phyloP scores from a whole-genome alignment of 176 grass and related monocot genomes.

The Thalia dealbata region DNA sequence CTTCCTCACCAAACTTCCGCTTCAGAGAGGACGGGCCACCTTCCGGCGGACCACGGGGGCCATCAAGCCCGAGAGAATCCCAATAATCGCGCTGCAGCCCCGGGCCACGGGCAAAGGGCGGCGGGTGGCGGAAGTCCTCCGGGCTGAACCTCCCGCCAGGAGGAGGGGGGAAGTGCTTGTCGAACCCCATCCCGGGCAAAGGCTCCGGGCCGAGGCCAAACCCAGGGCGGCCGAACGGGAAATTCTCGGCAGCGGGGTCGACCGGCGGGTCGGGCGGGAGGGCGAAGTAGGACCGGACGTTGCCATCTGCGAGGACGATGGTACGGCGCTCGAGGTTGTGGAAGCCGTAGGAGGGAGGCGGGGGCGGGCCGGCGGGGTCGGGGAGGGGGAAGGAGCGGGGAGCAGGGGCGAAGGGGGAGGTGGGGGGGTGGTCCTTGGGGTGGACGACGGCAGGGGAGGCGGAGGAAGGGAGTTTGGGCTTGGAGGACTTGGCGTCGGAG shows the following conservation, averaged over 20 bases:
- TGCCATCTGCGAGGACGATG: slow-evolving; percentile 65
- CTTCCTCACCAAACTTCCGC: slow-evolving; percentile 36
- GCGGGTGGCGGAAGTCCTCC: slow-evolving; percentile 15
- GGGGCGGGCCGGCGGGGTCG: slow-evolving; percentile 29
- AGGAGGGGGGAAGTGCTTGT: slow-evolving; percentile 7
- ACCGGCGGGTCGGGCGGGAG: slow-evolving; percentile 60
- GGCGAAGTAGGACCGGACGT: slow-evolving; percentile 72
- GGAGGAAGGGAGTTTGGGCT: slow-evolving; percentile 11
- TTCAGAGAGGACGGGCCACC: slow-evolving; percentile 20
- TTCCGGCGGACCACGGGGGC: slow-evolving; percentile 11
- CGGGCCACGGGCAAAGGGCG: slow-evolving; percentile 11
- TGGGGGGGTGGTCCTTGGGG: slow-evolving; percentile 15
- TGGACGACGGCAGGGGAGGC: slow-evolving; percentile 17
- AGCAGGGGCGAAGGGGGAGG: slow-evolving; percentile 6
- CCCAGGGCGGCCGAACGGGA: slow-evolving; percentile 14
- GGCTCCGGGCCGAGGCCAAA: slow-evolving; percentile 22
- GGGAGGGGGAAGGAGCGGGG: neutral
- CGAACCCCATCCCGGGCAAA: slow-evolving; percentile 8
- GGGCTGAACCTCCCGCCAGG: slow-evolving; percentile 17
- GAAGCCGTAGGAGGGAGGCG: slow-evolving; percentile 20
- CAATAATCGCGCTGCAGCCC: slow-evolving; percentile 14
- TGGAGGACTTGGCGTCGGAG: slow-evolving; percentile 13
- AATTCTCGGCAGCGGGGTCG: slow-evolving; percentile 27
- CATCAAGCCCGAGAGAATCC: slow-evolving; percentile 14
- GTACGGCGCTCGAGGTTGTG: slow-evolving; percentile 40